Base-by-base conservation (phyloP, 257 asterid species). In the Parsonsia alboflavescens region DNA sequence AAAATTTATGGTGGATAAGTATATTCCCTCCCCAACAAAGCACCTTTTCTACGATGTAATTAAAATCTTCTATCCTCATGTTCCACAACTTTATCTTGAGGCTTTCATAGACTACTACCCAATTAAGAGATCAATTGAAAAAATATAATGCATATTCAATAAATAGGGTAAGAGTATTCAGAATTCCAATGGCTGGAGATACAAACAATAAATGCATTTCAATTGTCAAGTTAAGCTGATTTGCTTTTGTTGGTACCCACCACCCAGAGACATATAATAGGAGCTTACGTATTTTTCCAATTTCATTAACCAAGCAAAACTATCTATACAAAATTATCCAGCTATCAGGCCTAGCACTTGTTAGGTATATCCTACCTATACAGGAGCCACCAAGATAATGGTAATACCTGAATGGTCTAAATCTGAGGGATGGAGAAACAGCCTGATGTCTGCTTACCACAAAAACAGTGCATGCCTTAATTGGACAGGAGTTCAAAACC, bases 371-470 rank as follows among this genome's bases (percentile, higher is more conserved):
- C 26, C 19, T 4, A 9, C 28, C 36, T 42, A 3, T 0, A 59
- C 46, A 59, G 26, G 70, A 45, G 2, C 65, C 16, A 5, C 33
- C 9, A 26, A 44, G 45, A 42, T 45, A 7, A 57, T 56, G 13
- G 52, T n/a, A 2, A n/a, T 72, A 44, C 19, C 30, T 12, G 70
- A 28, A 59, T 63, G 71, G n/a, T 59, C 76, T 21, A 69, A 33
- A 19, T 28, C 50, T 21, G 21, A 36, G 28, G 17, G 21, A 52
- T 33, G 26, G 50, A 24, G 7, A 22, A n/a, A 52, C 30, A 4
- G 28, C 10, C 28, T 17, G 49, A 8, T 8, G 11, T 17, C 22
- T 68, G 33, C 21, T n/a, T 10, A 68, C 19, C 2, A 68, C 39
- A 68, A 13, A 22, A 4, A 24, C 58, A 13, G 1, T 12, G 42